Evolutionary conservation across 495 filamentous ascomycete species (phyloP).

Genomic region (Bacidia gigantensis): DNA sequence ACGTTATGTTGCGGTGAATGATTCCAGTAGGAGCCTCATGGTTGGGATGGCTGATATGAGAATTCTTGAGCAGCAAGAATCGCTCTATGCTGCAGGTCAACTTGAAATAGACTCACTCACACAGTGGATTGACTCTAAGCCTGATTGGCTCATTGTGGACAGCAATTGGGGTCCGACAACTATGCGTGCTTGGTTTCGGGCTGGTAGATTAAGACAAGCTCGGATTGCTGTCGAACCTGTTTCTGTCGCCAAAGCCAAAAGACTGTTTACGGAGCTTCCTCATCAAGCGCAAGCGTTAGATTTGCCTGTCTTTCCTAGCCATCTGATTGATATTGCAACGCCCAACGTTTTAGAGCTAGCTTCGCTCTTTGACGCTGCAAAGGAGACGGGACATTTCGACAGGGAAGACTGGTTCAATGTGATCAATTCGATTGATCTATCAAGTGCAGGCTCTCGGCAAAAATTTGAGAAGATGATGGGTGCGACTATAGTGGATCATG

Average conservation of each 20-base stretch:
- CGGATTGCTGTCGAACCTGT: conserved; percentile 86
- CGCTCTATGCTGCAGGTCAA: neutral
- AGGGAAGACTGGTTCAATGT: conserved; percentile 58
- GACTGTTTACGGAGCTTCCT: conserved; percentile 41
- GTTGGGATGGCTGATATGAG: conserved; percentile 91
- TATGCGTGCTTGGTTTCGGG: conserved; percentile 45
- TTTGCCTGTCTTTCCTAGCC: conserved; percentile 43
- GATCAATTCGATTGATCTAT: conserved; percentile 59
- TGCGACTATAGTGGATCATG: conserved; percentile 52
- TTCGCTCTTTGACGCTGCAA: conserved; percentile 57
- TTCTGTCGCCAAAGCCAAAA: conserved; percentile 57
- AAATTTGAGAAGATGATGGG: conserved; percentile 49
- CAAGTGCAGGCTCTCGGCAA: conserved; percentile 43
- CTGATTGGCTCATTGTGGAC: conserved; percentile 67
- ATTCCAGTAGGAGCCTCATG: conserved; percentile 61
- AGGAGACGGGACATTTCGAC: conserved; percentile 50
- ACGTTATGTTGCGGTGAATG: conserved; percentile 85
- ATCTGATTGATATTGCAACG: conserved; percentile 53
- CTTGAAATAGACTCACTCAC: conserved; percentile 24
- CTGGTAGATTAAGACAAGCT: conserved; percentile 38
- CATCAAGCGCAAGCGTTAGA: conserved; percentile 12
- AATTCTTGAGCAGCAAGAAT: conserved; percentile 50
- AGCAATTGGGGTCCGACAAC: conserved; percentile 61
- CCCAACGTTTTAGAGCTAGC: conserved; percentile 73
- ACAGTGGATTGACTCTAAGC: conserved; percentile 43